These are phyloP conservation scores for Beta lomatogona DNA, from an alignment of 179 eudicot species.

Conservation along the genomic window DNA sequence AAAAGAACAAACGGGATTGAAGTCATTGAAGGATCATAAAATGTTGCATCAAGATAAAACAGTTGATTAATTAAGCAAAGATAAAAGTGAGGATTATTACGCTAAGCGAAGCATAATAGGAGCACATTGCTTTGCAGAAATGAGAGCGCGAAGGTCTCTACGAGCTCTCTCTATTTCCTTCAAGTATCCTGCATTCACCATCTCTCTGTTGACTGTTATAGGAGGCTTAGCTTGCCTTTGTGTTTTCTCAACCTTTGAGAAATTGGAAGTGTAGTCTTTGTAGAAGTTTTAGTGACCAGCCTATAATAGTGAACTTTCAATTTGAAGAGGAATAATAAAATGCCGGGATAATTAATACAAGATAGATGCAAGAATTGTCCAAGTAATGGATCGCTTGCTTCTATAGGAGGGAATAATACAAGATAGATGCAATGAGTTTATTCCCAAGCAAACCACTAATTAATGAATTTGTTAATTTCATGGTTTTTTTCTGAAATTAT, in stretches of 20 bases:
- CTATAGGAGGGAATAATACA: conserved; percentile 2
- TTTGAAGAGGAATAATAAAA: neutral
- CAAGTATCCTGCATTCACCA: conserved; percentile 52
- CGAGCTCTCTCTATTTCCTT: conserved; percentile 69
- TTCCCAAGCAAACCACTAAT: conserved; percentile 1
- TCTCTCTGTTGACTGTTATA: conserved; percentile 15
- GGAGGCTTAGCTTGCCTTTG: neutral
- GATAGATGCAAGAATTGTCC: too few relatives aligned
- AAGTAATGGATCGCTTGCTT: conserved; percentile 34
- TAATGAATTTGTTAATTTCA: neutral
- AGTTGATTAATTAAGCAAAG: too few relatives aligned
- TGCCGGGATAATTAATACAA: too few relatives aligned
- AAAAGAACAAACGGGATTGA: neutral
- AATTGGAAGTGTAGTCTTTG: neutral
- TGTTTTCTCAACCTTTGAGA: neutral
- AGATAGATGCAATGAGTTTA: conserved; percentile 7
- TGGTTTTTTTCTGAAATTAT: too few relatives aligned
- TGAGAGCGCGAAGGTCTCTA: conserved; percentile 70
- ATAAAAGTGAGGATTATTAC: conserved; percentile 31
- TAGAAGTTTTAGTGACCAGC: neutral
- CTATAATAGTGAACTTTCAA: too few relatives aligned
- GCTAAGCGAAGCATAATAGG: conserved; percentile 94
- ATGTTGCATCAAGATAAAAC: neutral
- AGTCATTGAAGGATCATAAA: neutral
- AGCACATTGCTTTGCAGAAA: conserved; percentile 67